phyloP scores from a whole-genome alignment of 1,284 basidiomycete species.

The Abortiporus biennis region DNA sequence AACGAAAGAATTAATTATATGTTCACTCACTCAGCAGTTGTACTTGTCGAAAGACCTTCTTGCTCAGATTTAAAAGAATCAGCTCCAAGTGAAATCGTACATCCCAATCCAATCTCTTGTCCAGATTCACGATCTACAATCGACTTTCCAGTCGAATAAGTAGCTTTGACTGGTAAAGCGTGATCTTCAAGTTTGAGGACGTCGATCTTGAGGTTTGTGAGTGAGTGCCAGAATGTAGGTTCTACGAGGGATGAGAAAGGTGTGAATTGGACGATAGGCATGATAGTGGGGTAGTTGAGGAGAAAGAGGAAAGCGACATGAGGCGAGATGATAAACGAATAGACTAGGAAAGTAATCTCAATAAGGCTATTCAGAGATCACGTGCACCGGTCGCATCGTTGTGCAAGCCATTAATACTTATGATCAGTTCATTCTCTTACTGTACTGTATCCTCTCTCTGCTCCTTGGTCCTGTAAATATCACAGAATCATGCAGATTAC shows the following conservation, averaged over 20 bases:
- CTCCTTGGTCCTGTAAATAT: no score
- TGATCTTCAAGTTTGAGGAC: constrained; percentile 82
- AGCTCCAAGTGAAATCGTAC: constrained; percentile 50
- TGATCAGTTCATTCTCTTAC: no score
- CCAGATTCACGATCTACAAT: constrained; percentile 74
- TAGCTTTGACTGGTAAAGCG: constrained; percentile 56
- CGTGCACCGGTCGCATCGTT: no score
- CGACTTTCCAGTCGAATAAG: constrained; percentile 67
- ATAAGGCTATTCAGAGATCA: no score
- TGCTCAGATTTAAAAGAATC: constrained; percentile 46
- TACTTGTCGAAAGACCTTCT: constrained; percentile 16
- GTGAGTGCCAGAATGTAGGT: constrained; percentile 90
- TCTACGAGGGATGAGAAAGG: constrained; percentile 85
- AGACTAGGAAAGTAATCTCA: no score
- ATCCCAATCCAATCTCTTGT: constrained; percentile 54
- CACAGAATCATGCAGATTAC: no score
- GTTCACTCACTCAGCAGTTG: not conserved
- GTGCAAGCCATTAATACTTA: no score
- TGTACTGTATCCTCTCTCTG: no score
- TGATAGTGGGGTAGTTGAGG: no score
- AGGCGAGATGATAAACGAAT: no score
- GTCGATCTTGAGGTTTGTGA: constrained; percentile 89
- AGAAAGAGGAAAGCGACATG: no score
- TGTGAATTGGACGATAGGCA: constrained; percentile 77
- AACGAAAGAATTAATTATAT: not conserved